Evolutionary conservation across 768 basidiomycete genomes (phyloP).

Genomic region (Sarcomyxa edulis): DNA sequence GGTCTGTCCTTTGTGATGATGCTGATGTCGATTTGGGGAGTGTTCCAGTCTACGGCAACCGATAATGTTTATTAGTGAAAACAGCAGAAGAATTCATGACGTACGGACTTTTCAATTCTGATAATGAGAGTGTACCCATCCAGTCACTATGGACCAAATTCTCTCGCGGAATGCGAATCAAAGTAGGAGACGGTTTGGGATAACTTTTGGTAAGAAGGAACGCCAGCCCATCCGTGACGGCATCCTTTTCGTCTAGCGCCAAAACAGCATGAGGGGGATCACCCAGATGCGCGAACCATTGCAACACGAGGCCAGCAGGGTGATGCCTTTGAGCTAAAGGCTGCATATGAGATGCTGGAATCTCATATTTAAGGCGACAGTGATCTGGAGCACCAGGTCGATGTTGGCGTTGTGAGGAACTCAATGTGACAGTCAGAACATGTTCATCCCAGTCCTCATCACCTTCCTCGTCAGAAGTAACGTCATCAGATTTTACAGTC

Average conservation of each 20-base stretch:
- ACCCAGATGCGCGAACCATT: constrained; percentile 26
- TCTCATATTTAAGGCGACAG: constrained; percentile 16
- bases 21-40: constrained; percentile 60
- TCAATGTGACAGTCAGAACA: not conserved
- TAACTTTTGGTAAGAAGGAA: constrained; percentile 3
- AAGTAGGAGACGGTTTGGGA: too few relatives aligned
- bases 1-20: constrained; percentile 79
- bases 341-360: not conserved
- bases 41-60: constrained; percentile 60
- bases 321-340: not conserved
- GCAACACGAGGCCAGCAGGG: constrained; percentile 9
- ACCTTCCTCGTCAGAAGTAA: not conserved
- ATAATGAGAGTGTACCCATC: constrained; percentile 53
- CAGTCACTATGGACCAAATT: constrained; percentile 52
- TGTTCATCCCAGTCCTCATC: not conserved
- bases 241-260: constrained; percentile 23
- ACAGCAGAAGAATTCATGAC: constrained; percentile 9
- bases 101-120: constrained; percentile 64
- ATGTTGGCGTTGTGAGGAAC: constrained; percentile 1
- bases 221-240: constrained; percentile 12
- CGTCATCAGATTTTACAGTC: not conserved
- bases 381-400: constrained; percentile 7
- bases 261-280: constrained; percentile 27
- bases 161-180: constrained; percentile 39
- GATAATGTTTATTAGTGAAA: constrained; percentile 6